A percentile compares a stretch with the other conserved stretches of the same genome.
Conservation (phyloP, 2,329 filamentous ascomycete genomes). For the Colletotrichum endophyticum region DNA sequence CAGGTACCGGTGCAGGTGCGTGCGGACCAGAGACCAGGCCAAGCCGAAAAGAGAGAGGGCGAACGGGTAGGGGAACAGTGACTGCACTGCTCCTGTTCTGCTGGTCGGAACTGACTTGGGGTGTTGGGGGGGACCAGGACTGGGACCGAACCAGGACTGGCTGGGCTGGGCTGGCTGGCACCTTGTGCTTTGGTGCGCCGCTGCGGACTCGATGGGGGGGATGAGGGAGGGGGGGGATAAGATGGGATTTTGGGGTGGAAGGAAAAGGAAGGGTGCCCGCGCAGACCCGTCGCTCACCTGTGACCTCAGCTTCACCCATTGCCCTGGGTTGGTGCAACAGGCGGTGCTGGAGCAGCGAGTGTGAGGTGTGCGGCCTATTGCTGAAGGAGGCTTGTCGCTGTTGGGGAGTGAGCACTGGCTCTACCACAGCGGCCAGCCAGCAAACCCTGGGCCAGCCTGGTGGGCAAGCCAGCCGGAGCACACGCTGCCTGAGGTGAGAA, state of each 20-base stretch:
- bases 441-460: neutral
- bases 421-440: neutral
- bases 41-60: slow-evolving; percentile 8
- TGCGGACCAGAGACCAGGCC: slow-evolving; percentile 12
- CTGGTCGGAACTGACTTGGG: neutral
- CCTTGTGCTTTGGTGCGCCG: slow-evolving; percentile 7
- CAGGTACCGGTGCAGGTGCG: slow-evolving; percentile 17
- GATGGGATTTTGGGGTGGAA: slow-evolving; percentile 10
- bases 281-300: neutral
- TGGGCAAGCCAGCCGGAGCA: neutral
- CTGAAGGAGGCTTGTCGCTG: neutral
- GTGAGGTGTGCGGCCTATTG: neutral
- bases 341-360: neutral
- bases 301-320: neutral
- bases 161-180: neutral
- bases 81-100: slow-evolving; percentile 1
- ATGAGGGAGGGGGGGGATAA: neutral
- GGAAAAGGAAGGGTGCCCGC: neutral
- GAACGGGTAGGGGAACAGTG: slow-evolving; percentile 4
- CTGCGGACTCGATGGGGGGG: slow-evolving; percentile 8
- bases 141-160: slow-evolving; percentile 10
- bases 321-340: neutral
- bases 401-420: slow-evolving; percentile 11
- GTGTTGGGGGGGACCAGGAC: neutral
- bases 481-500: neutral